A percentile compares a stretch with the other conserved stretches of the same genome.
phyloP scores from a whole-genome alignment of 495 filamentous ascomycete genomes.

The Hypomontagnella monticulosa region DNA sequence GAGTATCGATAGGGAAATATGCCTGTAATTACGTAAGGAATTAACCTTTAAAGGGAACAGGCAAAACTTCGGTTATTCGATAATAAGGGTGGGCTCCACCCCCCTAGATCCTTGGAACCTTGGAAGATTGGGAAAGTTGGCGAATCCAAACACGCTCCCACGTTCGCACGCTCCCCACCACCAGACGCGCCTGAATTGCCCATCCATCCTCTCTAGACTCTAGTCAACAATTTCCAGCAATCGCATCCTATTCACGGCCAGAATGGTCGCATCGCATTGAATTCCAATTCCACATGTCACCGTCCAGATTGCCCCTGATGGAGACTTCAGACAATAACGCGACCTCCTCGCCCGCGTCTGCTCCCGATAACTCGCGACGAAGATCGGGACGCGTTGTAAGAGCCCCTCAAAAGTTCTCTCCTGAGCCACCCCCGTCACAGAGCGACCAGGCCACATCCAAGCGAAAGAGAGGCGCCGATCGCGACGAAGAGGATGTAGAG shows the following conservation, averaged over 20 bases:
- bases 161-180: conserved; percentile 23
- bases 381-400: conserved; percentile 85
- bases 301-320: conserved; percentile 60
- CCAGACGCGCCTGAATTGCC: conserved; percentile 38
- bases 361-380: conserved; percentile 63
- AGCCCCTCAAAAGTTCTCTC: conserved; percentile 72
- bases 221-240: conserved; percentile 22
- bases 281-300: conserved; percentile 36
- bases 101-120: conserved; percentile 4
- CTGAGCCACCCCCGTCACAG: conserved; percentile 51
- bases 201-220: conserved; percentile 24
- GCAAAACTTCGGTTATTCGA: conserved; percentile 16
- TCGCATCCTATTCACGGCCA: conserved; percentile 22
- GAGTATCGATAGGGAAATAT: background rate
- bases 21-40: background rate
- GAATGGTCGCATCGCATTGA: conserved; percentile 42
- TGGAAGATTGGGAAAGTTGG: conserved; percentile 3
- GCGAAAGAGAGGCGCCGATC: conserved; percentile 64
- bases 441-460: conserved; percentile 51
- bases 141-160: conserved; percentile 43
- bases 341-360: conserved; percentile 59
- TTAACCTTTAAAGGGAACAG: background rate
- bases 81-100: background rate
- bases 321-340: conserved; percentile 68
- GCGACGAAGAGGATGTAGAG: conserved; percentile 59